These are phyloP conservation scores for Williopsis jadinii DNA, from an alignment of 1,139 yeast genomes.

Conservation along the genomic window DNA sequence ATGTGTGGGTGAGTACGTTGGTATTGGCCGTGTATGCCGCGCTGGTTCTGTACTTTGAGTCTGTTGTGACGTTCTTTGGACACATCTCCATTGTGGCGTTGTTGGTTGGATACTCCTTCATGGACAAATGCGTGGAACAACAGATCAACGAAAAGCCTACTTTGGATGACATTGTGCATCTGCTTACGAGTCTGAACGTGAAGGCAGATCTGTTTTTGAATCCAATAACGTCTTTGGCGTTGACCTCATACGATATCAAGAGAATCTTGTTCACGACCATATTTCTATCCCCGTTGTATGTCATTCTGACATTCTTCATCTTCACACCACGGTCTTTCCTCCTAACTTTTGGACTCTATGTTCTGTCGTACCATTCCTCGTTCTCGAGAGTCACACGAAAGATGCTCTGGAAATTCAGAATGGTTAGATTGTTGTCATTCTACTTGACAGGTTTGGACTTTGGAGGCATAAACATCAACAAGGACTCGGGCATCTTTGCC, in stretches of 20 bases:
- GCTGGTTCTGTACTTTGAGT: conserved; percentile 66
- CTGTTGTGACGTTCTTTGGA: conserved; percentile 68
- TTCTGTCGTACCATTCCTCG: conserved; percentile 79
- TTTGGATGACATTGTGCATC: conserved; percentile 80
- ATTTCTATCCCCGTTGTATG: conserved; percentile 77
- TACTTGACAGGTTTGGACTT: conserved; percentile 86
- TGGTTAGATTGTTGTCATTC: conserved; percentile 63
- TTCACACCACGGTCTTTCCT: conserved; percentile 67
- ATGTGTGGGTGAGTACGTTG: conserved; percentile 68
- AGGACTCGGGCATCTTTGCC: conserved; percentile 47
- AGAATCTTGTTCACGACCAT: conserved; percentile 77
- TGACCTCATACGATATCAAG: conserved; percentile 73
- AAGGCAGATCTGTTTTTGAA: conserved; percentile 70
- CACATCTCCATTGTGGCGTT: conserved; percentile 68
- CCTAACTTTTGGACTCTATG: conserved; percentile 50
- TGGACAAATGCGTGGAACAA: conserved; percentile 42
- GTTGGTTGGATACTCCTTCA: conserved; percentile 57
- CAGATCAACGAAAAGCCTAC: conserved; percentile 69
- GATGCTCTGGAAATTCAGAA: conserved; percentile 74
- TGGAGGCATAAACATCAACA: conserved; percentile 40
- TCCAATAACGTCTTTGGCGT: conserved; percentile 66
- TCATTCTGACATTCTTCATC: conserved; percentile 58
- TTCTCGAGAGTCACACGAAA: conserved; percentile 78
- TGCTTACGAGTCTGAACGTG: conserved; percentile 66
- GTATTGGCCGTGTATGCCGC: conserved; percentile 51